phyloP scores from a whole-genome alignment of 139 green algal species.

The Mesotaenium endlicherianum region DNA sequence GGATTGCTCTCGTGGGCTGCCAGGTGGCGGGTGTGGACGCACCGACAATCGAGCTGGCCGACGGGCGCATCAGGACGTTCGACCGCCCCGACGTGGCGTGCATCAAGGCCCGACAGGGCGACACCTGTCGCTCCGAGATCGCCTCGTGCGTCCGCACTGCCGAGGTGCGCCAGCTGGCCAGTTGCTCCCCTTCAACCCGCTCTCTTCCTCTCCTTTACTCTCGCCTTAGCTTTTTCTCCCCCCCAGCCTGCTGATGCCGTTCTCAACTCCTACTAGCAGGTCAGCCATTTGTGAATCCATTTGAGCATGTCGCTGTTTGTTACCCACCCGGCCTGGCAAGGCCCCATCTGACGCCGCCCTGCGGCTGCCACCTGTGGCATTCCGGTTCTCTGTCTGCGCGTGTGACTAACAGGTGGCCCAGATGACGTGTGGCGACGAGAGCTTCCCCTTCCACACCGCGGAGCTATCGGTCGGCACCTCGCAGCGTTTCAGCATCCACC shows the following conservation, averaged over 20 bases:
- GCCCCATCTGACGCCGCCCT: no score
- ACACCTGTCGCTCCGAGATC: background rate
- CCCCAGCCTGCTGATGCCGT: background rate
- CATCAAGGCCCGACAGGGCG: background rate
- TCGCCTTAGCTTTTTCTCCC: background rate
- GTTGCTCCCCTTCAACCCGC: no score
- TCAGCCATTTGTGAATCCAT: no score
- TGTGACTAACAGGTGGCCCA: conserved; percentile 15
- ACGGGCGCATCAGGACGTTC: background rate
- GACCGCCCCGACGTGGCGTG: background rate
- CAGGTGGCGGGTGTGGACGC: background rate
- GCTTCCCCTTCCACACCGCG: conserved; percentile 5
- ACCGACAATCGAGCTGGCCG: background rate
- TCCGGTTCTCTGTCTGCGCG: no score
- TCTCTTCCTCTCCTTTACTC: no score
- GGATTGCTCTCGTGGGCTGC: background rate
- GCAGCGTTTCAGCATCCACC: background rate
- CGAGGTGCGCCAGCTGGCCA: background rate
- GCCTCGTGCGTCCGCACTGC: background rate
- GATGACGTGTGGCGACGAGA: background rate
- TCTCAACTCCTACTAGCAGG: background rate
- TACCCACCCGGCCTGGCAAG: no score
- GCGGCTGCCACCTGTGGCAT: no score
- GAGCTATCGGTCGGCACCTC: background rate
- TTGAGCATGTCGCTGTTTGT: no score